phyloP scores from a whole-genome alignment of 163 green algal species.

The Scenedesmus sp. region DNA sequence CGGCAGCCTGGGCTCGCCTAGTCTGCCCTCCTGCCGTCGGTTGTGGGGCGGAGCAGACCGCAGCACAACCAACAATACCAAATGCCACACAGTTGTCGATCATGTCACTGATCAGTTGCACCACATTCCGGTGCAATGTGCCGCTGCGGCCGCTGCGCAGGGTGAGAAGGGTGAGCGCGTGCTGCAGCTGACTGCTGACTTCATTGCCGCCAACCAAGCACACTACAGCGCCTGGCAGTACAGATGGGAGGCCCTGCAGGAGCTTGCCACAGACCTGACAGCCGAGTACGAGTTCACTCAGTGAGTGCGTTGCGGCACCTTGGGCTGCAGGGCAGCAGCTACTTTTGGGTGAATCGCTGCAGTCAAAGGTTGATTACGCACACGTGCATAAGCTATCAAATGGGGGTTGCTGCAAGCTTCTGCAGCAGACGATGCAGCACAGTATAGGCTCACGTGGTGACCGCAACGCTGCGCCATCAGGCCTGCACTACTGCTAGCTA shows the following conservation, averaged over 20 bases:
- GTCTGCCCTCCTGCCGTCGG: too few relatives aligned
- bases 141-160: not conserved
- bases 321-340: not conserved
- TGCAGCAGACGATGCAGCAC: not conserved
- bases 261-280: constrained; percentile 44
- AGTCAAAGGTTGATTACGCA: too few relatives aligned
- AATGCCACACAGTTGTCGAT: too few relatives aligned
- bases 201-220: constrained; percentile 81
- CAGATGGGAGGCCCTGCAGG: constrained; percentile 59
- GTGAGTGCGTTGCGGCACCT: not conserved
- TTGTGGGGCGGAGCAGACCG: too few relatives aligned
- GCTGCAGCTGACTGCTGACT: constrained; percentile 77
- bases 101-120: too few relatives aligned
- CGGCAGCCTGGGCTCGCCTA: too few relatives aligned
- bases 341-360: too few relatives aligned
- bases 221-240: constrained; percentile 87
- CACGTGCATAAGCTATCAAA: too few relatives aligned
- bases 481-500: too few relatives aligned
- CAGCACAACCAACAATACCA: too few relatives aligned
- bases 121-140: not conserved
- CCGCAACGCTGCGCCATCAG: too few relatives aligned
- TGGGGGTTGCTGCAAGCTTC: too few relatives aligned
- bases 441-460: not conserved
- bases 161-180: constrained; percentile 73
- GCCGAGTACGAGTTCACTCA: constrained; percentile 61